A percentile compares a stretch with the other conserved stretches of the same genome.
Conservation (phyloP, 257 asterid species). For the Linaria vulgaris region DNA sequence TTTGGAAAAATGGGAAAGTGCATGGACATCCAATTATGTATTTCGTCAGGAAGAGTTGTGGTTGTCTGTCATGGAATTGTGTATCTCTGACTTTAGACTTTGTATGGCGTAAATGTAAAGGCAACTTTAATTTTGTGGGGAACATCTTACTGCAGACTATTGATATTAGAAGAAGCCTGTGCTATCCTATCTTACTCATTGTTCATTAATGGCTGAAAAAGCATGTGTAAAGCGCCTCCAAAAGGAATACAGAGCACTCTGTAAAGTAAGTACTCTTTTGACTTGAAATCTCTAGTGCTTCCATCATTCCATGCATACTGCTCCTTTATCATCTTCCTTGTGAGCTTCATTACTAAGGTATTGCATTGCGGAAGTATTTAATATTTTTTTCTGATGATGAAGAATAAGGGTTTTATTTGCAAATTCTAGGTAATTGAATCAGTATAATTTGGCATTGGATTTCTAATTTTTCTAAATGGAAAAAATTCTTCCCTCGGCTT, state of each 20-base stretch:
- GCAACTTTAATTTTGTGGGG: slow-evolving; percentile 26
- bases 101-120: not conserved
- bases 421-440: no score
- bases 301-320: slow-evolving; percentile 19
- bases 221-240: slow-evolving; percentile 95
- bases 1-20: slow-evolving; percentile 7
- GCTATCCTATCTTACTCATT: slow-evolving; percentile 14
- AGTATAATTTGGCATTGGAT: no score
- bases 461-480: no score
- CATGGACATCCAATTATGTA: not conserved
- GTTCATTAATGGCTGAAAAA: slow-evolving; percentile 65
- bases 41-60: slow-evolving; percentile 13
- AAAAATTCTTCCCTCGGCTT: not conserved
- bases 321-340: not conserved
- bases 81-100: not conserved
- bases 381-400: no score
- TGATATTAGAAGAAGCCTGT: slow-evolving; percentile 28
- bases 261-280: slow-evolving; percentile 64
- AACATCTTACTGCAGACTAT: slow-evolving; percentile 18
- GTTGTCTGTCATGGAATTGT: not conserved
- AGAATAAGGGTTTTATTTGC: no score
- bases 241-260: slow-evolving; percentile 93
- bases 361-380: no score
- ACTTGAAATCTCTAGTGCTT: slow-evolving; percentile 21
- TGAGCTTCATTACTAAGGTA: no score